Evolutionary conservation across 306 rosid genomes (phyloP), one percentile per base, ranked within the genome.

Genomic region (Trifolium repens): DNA sequence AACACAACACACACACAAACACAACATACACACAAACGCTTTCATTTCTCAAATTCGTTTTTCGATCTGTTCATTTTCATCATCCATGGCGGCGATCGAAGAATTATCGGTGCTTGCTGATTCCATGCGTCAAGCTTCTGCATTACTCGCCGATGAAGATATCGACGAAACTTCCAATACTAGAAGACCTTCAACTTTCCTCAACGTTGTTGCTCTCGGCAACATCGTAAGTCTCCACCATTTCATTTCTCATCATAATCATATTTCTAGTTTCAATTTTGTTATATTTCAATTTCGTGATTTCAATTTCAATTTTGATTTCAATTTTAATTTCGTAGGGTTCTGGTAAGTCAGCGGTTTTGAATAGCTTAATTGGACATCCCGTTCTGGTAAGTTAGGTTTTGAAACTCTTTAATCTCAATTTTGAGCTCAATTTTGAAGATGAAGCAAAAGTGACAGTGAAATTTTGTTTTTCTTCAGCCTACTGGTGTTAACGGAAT

Each of bases 401-500:
- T 70, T 57, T 24, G 49, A 43, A 17, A 0, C 11, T 57, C 8
- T 73, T 14, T 10, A 7, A 37, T 70, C 16, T 50, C 47, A 8
- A 17, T 53, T n/a, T 14, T 30, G 34, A 30, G 12, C 8, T 35
- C 8, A 35, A 35, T 35, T 32, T 2, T 79, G 30, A 26, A 16
- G 24, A 39, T 42, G 37, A 79, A 66, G 34, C 70, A 67, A 62
- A 76, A 71, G 8, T 80, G 60, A 72, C 55, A 34, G 32, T 63
- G 64, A 26, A 15, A 15, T 39, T 60, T 83, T 76, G 43, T 46
- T 71, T 30, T 64, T 42, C 52, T 85, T 24, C 89, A 94, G 99
- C 99, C 99, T 67, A 94, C 99, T 4, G 97, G 97, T 71, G 99
- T n/a, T n/a, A n/a, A n/a, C n/a, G n/a, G n/a, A n/a, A n/a, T n/a